Evolutionary conservation across 257 asterid species (phyloP).

Genomic region (Solanum habrochaites): DNA sequence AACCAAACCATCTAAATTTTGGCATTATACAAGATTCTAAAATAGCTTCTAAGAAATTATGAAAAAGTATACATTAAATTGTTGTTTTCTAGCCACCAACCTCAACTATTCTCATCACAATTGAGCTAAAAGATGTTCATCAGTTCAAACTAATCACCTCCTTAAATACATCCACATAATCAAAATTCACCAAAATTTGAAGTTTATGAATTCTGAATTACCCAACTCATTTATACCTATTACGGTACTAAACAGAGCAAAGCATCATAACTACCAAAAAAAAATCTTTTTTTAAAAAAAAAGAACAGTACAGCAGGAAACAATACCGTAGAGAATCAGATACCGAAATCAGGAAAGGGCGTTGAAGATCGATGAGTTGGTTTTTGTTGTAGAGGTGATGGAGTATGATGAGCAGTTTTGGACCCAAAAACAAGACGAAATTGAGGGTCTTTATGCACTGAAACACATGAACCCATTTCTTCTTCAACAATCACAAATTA

Average conservation of each 20-base stretch:
- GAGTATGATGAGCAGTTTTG: slow-evolving; percentile 25
- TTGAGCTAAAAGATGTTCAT: neutral
- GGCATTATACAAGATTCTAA: neutral
- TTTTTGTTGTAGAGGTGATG: slow-evolving; percentile 23
- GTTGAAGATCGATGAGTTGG: neutral
- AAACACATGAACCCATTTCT: slow-evolving; percentile 31
- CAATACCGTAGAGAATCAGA: neutral
- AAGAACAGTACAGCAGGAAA: neutral
- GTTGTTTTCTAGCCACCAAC: neutral
- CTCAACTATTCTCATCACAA: neutral
- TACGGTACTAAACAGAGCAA: neutral
- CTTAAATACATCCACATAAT: neutral
- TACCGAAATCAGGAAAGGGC: slow-evolving; percentile 16
- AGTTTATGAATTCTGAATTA: neutral
- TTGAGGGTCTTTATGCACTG: slow-evolving; percentile 21
- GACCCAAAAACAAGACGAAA: slow-evolving; percentile 29
- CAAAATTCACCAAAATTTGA: neutral
- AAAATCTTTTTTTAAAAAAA: too few species aligned
- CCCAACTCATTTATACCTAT: neutral
- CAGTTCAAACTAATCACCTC: neutral
- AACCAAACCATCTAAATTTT: neutral
- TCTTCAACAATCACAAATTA: neutral
- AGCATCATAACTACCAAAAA: neutral
- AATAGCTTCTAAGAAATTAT: neutral
- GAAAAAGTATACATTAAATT: neutral